These are phyloP conservation scores for Diaporthe eres DNA, from an alignment of 2,329 filamentous ascomycete species.

Conservation along the genomic window DNA sequence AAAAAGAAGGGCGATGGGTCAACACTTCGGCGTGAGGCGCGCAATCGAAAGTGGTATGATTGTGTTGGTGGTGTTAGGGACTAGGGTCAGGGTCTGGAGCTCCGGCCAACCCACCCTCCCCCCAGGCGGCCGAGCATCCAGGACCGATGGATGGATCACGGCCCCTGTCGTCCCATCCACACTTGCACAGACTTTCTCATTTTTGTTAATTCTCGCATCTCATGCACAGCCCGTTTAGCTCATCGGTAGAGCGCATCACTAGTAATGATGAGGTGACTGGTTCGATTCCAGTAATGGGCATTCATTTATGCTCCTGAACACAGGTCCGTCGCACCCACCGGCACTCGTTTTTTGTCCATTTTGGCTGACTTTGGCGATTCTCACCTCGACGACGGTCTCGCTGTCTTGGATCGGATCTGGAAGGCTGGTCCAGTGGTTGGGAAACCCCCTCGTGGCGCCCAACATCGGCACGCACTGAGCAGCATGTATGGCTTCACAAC, in stretches of 20 bases:
- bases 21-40: neutral
- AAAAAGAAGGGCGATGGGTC: neutral
- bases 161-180: neutral
- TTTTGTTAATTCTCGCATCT: neutral
- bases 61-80: neutral
- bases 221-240: slow-evolving; percentile 34
- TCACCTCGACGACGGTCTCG: no score
- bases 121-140: neutral
- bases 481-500: neutral
- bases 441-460: neutral
- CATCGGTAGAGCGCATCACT: slow-evolving; percentile 44
- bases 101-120: neutral
- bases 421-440: neutral
- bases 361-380: neutral
- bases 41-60: slow-evolving; percentile 16
- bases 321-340: neutral
- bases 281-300: slow-evolving; percentile 42
- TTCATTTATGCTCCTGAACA: neutral
- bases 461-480: neutral
- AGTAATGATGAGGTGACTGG: slow-evolving; percentile 42
- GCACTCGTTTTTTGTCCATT: slow-evolving; percentile 10
- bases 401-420: no score
- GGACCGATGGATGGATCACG: neutral
- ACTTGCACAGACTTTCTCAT: neutral
- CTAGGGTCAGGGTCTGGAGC: slow-evolving; percentile 7